Evolutionary conservation across 768 basidiomycete species (phyloP), one percentile per base, ranked within the genome.

Genomic region (Termitomyces sp.): DNA sequence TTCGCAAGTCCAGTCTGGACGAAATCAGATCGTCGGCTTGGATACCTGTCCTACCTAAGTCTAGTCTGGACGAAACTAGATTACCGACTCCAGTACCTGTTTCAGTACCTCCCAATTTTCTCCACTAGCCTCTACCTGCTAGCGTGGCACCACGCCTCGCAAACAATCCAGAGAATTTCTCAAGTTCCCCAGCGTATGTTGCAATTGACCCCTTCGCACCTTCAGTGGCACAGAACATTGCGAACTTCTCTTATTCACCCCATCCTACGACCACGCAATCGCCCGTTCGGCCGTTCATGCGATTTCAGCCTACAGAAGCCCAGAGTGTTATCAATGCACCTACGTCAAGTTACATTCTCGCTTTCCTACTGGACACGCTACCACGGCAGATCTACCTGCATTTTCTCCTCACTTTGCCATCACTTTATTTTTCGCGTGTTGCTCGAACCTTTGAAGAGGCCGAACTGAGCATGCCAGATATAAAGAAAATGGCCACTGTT

Each of bases 351-450:
- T 49, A n/a, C 3, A 56, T 47, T 5, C 38, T 53, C 29, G 20
- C 20, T 53, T 8, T 58, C 25, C 32, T 55, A 15, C 37, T 60
- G 8, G 50, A 51, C 32, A 38, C 43, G 20, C n/a, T 50, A 5
- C 59, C 53, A 1, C 42, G 56, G 2, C 36, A 64, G 6, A 40
- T 29, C 10, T 25, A 25, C 42, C 63, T 64, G 11, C 11, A 51
- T 40, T 38, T 31, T 34, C 81, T 91, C 3, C 77, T 92, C 12
- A 79, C 84, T 10, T 78, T 93, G 8, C 91, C 91, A 2, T 81
- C 86, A 0, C 73, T 91, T 61, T 92, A 92, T 67, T 92, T 91
- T 71, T 83, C 86, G 1, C 85, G 90, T 1, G 90, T 92, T n/a
- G 83, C 87, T 4, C 80, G 83, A 54, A 82, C 91, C 20, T 91